Conservation (phyloP, 306 rosid genomes). For the Cucurbita maxima region DNA sequence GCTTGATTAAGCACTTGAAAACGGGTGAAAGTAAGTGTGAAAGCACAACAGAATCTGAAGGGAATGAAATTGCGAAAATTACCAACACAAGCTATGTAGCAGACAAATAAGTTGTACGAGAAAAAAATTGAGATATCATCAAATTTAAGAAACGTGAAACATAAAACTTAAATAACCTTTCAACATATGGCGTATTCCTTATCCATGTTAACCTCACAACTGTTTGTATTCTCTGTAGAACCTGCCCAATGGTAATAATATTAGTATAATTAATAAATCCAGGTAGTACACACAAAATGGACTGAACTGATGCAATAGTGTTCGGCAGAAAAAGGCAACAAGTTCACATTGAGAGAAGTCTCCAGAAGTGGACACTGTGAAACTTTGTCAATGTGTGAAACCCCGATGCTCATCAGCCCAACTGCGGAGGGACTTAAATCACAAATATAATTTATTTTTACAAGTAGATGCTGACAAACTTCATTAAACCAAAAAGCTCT, state of each 20-base stretch:
- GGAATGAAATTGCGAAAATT: neutral
- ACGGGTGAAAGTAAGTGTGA: neutral
- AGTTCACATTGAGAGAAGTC: neutral
- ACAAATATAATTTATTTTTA: neutral
- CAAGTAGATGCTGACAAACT: no score
- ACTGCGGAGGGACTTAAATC: neutral
- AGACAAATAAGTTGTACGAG: neutral
- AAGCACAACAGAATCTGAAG: neutral
- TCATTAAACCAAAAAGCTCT: neutral
- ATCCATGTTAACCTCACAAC: constrained; percentile 73
- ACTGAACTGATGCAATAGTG: neutral
- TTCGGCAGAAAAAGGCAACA: neutral
- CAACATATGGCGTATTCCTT: constrained; percentile 61
- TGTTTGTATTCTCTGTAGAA: constrained; percentile 41
- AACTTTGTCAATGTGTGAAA: neutral
- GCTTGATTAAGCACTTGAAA: neutral
- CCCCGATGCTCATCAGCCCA: neutral
- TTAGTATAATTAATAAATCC: neutral
- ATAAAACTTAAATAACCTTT: constrained; percentile 31
- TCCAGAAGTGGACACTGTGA: neutral
- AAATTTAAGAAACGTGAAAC: neutral
- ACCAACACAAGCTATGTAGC: no score
- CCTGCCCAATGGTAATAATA: constrained; percentile 28
- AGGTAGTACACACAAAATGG: neutral
- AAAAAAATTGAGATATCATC: neutral